A percentile compares a stretch with the other conserved stretches of the same genome.
Evolutionary conservation across 106 monocot species (phyloP).

Genomic region (Chionographis japonica): DNA sequence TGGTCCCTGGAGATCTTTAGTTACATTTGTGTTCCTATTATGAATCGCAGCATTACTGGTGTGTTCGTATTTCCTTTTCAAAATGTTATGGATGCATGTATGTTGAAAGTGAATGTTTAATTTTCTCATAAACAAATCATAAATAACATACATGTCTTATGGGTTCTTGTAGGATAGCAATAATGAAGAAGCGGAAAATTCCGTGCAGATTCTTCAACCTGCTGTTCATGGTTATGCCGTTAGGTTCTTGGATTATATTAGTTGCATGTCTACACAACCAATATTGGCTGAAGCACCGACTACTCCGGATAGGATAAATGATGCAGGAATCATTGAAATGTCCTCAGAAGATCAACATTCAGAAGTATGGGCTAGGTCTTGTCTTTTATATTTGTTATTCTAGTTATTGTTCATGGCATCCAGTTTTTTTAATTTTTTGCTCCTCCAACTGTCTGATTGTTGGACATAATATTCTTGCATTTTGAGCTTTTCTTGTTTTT

Average conservation of each 20-base stretch:
- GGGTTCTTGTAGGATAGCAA: slow-evolving; percentile 35
- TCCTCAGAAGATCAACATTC: slow-evolving; percentile 57
- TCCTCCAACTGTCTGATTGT: no score
- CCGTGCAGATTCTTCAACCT: neutral
- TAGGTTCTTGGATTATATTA: slow-evolving; percentile 46
- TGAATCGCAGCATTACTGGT: no score
- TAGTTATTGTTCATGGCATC: neutral
- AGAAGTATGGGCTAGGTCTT: slow-evolving; percentile 41
- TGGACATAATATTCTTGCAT: no score
- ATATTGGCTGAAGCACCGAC: slow-evolving; percentile 58
- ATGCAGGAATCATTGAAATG: slow-evolving; percentile 45
- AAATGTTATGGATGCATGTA: no score
- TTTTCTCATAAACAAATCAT: neutral
- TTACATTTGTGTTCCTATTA: no score
- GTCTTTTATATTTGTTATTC: neutral
- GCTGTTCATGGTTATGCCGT: slow-evolving; percentile 66
- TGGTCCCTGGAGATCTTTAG: no score
- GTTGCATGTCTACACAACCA: slow-evolving; percentile 13
- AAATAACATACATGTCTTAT: neutral
- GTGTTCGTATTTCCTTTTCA: no score
- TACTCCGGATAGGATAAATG: slow-evolving; percentile 69
- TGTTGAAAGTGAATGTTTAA: neutral
- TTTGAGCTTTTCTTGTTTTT: no score
- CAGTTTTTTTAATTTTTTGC: neutral
- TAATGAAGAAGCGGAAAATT: slow-evolving; percentile 15